Base-by-base conservation (phyloP, 148 eudicot species). In the Polygonum maritimum region DNA sequence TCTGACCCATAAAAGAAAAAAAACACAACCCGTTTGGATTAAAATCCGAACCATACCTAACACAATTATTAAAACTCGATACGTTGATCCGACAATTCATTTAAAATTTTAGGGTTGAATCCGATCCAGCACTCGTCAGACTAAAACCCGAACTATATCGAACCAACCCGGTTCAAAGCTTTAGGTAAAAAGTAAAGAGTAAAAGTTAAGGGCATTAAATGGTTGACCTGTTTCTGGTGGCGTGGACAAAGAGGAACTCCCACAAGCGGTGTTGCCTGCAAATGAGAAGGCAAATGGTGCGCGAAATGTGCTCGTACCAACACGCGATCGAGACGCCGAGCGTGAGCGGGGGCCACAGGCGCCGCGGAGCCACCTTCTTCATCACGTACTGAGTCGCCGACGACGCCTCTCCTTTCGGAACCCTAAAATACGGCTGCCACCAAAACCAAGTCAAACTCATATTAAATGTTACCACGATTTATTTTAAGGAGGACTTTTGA, bases 231-330 rank as follows among this genome's bases (percentile, higher is more conserved):
- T 92, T 88, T 85, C 97, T 74, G 80, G 97, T 89, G 81, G 89
- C 12, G 12, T 92, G 88, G 81, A 90, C 92, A 88, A 86, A 76
- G 71, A 94, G 87, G 82, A 88, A 90, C 45, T 90, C 97, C 95
- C 89, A 90, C 5, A 88, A 4, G 9, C 91, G 87, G 79, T 94
- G 98, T 81, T 92, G 86, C 67, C 88, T 90, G 87, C 97, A 89
- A 21, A 94, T 83, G 58, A 92, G 71, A 4, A 94, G 79, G 86
- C 93, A 90, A 69, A 85, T 51, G 0, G 96, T 90, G 41, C 98
- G 81, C 62, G 96, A 89, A 39, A 94, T 77, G 76, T 94, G 98
- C 83, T 94, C 98, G 49, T 94, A 94, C 98, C 98, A 94, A 71
- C 96, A 90, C 6, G 89, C 96, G 15, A 94, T 71, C 2, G 97